A percentile compares a stretch with the other conserved stretches of the same genome.
These are phyloP conservation scores for Papiliotrema terrestris DNA, from an alignment of 1,284 basidiomycete genomes.

Conservation along the genomic window DNA sequence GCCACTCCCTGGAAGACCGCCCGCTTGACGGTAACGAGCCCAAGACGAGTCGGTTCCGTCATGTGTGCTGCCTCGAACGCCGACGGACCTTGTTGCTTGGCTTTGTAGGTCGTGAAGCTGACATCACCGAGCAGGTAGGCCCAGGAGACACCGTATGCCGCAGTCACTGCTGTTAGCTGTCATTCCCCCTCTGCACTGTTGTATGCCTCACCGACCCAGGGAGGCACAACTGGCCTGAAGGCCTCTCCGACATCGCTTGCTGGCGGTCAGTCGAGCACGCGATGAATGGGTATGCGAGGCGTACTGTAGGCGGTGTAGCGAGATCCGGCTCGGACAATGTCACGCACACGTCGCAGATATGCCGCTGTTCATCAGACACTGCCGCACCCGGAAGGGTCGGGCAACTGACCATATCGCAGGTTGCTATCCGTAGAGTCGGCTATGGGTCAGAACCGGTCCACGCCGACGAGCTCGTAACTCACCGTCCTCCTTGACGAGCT, in stretches of 20 bases:
- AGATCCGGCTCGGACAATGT: constrained; percentile 67
- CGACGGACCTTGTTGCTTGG: constrained; percentile 67
- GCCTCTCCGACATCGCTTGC: constrained; percentile 87
- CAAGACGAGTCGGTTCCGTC: constrained; percentile 68
- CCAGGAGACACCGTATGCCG: constrained; percentile 83
- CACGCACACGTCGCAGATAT: constrained; percentile 73
- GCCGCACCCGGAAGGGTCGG: not conserved
- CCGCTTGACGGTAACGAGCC: constrained; percentile 68
- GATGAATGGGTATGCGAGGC: constrained; percentile 24
- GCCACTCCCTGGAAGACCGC: constrained; percentile 84
- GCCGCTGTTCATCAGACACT: constrained; percentile 59
- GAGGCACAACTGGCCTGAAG: constrained; percentile 80
- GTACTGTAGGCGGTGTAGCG: constrained; percentile 76
- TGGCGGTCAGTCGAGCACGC: constrained; percentile 50
- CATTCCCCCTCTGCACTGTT: not conserved
- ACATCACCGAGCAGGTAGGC: constrained; percentile 73
- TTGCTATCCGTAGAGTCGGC: constrained; percentile 48
- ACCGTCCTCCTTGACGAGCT: constrained; percentile 30
- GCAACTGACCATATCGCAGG: constrained; percentile 43
- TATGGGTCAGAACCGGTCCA: constrained; percentile 5
- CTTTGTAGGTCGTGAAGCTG: constrained; percentile 86
- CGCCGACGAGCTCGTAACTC: not conserved
- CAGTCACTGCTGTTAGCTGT: constrained; percentile 29
- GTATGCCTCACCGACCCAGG: constrained; percentile 55
- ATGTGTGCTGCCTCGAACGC: constrained; percentile 70